A percentile compares a stretch with the other conserved stretches of the same genome.
Conservation (phyloP, 139 green algal species). For the Mesotaenium endlicherianum region DNA sequence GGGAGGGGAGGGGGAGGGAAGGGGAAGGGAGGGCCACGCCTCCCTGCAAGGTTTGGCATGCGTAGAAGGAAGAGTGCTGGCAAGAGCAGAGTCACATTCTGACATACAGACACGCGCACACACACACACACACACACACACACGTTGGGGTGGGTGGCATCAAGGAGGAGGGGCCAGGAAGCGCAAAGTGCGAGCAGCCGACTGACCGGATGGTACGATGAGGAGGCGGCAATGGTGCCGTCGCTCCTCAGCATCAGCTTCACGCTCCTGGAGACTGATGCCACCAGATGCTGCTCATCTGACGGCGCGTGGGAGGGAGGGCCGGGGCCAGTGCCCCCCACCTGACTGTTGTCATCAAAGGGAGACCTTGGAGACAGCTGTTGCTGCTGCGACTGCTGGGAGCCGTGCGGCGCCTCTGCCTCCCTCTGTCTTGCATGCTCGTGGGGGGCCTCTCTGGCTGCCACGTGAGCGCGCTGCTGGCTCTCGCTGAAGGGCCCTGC, state of each 20-base stretch:
- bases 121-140: neutral
- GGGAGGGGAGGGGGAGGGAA: no score
- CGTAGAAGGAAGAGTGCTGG: neutral
- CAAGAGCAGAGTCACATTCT: neutral
- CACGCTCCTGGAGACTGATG: neutral
- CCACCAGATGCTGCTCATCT: neutral
- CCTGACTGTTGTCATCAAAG: neutral
- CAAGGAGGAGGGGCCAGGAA: neutral
- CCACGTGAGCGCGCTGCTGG: no score
- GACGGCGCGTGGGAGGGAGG: slow-evolving; percentile 1
- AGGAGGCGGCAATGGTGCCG: neutral
- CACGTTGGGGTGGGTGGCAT: neutral
- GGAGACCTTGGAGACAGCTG: neutral
- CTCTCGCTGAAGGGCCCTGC: no score
- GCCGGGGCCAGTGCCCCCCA: neutral
- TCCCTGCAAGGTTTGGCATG: neutral
- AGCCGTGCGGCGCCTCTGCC: neutral
- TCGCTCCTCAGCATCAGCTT: neutral
- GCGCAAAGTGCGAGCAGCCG: no score
- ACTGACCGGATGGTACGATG: neutral
- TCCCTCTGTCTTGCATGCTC: neutral
- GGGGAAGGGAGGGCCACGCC: neutral
- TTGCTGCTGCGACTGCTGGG: neutral
- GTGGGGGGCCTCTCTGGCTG: no score
- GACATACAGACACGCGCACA: neutral